Base-by-base conservation (phyloP, 768 basidiomycete species). In the Boletus pseudo-olivaceus region DNA sequence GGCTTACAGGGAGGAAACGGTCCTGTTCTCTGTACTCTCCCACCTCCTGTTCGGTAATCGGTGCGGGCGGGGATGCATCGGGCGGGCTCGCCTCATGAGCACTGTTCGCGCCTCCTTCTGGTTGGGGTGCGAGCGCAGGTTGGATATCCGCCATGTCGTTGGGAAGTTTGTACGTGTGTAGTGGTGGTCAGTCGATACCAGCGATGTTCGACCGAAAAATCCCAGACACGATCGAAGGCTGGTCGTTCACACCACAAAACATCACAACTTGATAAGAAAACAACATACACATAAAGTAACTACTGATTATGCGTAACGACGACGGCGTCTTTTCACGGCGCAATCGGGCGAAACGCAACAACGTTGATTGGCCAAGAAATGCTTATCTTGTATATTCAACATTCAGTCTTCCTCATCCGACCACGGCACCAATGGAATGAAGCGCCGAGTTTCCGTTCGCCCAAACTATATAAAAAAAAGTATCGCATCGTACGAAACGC, bases 11-110 rank as follows among this genome's bases (percentile, higher is more conserved):
- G n/a, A 96, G 80, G 73, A 90, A 96, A 19, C 93, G 83, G 73
- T 97, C 94, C 69, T 96, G 94, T 71, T 97, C 94, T 62, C 90
- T 81, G 72, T 94, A 97, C 68, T 96, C 93, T 40, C 92, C 93
- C 40, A 96, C 86, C 69, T 96, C 93, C 60, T 90, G 85, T 61
- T 97, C 94, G 3, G 93, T 97, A 62, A 95, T 87, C 38, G 87
- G 86, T 53, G 80, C 76, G 19, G 85, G 79, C 60, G 82, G 80
- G 17, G 80, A 75, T 26, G 82, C 67, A 19, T 82, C 81, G 41
- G 68, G 67, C 15, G 67, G 64, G 11, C 56, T 57, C 17, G 54
- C 11, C 58, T 77, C 74, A 17, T 64, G 64, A 37, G 51, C 47
- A 7, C 64, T 47, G 35, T 49, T 55, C 46, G 73, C 68, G 45